Evolutionary conservation across 805 yeast species (phyloP), one percentile per base, ranked within the genome.

Genomic region (Clavispora santaluciae): DNA sequence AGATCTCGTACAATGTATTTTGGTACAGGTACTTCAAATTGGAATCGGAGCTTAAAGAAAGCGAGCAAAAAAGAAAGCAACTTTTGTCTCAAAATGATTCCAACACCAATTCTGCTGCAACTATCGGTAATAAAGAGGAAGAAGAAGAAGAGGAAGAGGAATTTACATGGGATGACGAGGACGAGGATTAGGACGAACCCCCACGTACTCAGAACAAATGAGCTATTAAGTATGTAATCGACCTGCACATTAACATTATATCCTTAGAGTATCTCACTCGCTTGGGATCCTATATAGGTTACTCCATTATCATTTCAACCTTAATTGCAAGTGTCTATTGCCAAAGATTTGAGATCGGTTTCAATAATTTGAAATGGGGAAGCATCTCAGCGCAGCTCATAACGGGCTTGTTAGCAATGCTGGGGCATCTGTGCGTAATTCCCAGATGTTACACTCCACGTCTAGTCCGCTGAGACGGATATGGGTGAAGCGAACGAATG

Each of bases 1-100:
- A 73, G 50, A 61, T 82, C 26, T 54, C 76, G 3, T 83, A 81
- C 51, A 65, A 73, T 20, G 67, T 68, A 35, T 90, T 90, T 60
- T 90, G 97, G 97, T 64, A 68, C 34, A 72, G 81, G 24, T 89
- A 86, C 61, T 83, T 78, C 61, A 68, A 64, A 40, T 66, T 74
- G 53, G 76, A 73, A 42, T 58, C 63, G 10, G 70, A 71, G 49
- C 76, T 87, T 16, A 69, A 75, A 31, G 72, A 73, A 35, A 81
- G 76, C 51, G 95, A 88, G 53, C 66, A 67, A 53, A 72, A 79
- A 56, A 73, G 95, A 55, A 82, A 81, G 61, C 73, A 74, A 48
- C 66, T 86, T 41, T 66, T 86, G 34, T 66, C 73, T 24, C 65
- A 61, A 33, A 51, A 48, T 29, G 40, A 38, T 7, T 23, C 41